Base-by-base conservation (phyloP, 345 rosid genomes). In the Leavenworthia alabamica region DNA sequence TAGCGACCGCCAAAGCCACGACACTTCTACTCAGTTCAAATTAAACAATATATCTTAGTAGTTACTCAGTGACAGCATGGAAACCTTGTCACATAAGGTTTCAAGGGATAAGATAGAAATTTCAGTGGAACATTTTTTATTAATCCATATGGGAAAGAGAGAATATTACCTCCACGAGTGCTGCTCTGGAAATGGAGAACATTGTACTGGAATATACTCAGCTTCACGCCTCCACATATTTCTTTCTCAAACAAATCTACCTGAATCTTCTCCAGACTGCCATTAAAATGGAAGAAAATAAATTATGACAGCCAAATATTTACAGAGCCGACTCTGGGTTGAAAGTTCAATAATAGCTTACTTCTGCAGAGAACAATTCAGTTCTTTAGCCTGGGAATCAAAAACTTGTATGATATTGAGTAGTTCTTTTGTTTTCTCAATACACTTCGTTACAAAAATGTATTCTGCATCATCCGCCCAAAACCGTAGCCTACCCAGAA, bases 191-290 rank as follows among this genome's bases (percentile, higher is more conserved):
- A 78, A 12, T 70, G 86, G 40, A 88, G 64, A 88, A 86, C 73
- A 10, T 81, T 75, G 71, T 86, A 84, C 63, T 83, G 95, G 58
- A 75, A 86, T 62, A 88, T 70, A 84, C 82, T 79, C 49, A 72
- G 54, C 73, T 76, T 79, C 56, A 77, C 50, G 49, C 95, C 87
- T 48, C 90, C 79, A 49, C 83, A 86, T 40, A 92, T 73, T 75
- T 88, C 86, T 73, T 83, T 81, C 73, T 77, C 83, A 80, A 92
- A 83, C 56, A 88, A 64, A 43, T 81, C 82, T 66, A 77, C 83
- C 78, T 88, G 98, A 80, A 80, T 75, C 69, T 75, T 82, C 93
- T 89, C 98, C 29, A 88, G 73, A 85, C 98, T 92, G 95, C 80
- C 80, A 87, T 76, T 76, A 68, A 53, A 13, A 61, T 35, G 7